Base-by-base conservation (phyloP, 371 early-diverging fungal species). In the Gilbertella persicaria region DNA sequence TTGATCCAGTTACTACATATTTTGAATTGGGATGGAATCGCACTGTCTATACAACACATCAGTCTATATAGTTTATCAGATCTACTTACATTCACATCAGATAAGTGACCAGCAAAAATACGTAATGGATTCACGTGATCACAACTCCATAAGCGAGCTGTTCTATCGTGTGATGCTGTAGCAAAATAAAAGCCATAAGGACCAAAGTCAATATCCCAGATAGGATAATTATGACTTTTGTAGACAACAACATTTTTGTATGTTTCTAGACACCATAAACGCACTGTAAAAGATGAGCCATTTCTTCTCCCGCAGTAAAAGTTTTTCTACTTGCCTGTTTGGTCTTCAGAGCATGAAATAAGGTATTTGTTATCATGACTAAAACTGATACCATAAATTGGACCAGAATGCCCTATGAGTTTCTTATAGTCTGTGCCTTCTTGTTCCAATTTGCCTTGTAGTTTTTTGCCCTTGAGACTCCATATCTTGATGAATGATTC, bases 21-120 rank as follows among this genome's bases (percentile, higher is more conserved):
- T 94, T 95, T 33, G 90, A 86, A 69, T 99, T 99, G 5, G 99
- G 99, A 73, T 99, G 99, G 72, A 99, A 99, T 62, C 87, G 88
- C 23, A 99, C 98, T 28, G 81, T 80, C 86, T 85, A 60, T 8
- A 5, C 14, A 21, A 41, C 21, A 46, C 21, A 36, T 35, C 38
- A 38, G 30, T 21, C 25, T 16, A 23, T 45, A 20, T 17, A 21
- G 0, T 17, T 8, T 24, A 33, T 0, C 29, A 10, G 41, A 4
- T 55, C n/a, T 20, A 64, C 75, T 72, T 82, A 91, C 93, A 64
- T 96, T 97, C 2, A 99, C 98, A 78, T 99, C 99, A 5, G 97
- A 92, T 29, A 98, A 72, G 73, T 99, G 98, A 14, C 98, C 97
- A 29, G 95, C 93, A 82, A 99, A 97, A 37, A 99, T 88, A 51